Evolutionary conservation across 2,329 filamentous ascomycete genomes (phyloP), one percentile per base, ranked within the genome.

Genomic region (Pseudogymnoascus sp.): DNA sequence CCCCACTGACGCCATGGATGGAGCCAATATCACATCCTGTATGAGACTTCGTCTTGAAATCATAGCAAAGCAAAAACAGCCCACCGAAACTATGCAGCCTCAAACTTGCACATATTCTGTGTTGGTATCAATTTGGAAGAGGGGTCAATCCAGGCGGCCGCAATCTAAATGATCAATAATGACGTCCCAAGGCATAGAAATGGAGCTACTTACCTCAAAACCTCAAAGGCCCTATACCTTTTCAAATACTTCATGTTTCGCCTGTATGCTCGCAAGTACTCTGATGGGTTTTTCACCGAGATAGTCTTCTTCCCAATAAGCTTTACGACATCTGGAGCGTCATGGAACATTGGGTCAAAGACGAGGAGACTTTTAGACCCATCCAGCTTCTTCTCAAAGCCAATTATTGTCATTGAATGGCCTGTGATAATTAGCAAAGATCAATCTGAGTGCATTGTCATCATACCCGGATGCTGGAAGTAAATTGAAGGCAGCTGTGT

Each of bases 341-440:
- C 88, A 62, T 83, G 85, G 72, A 90, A 91, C 76, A 89, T 89
- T 1, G 93, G 92, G 72, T 97, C 92, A 72, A 96, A 96, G 11
- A 96, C 89, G 0, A 97, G 78, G 16, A 97, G 77, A 67, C 90
- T 89, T 60, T 80, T 77, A 16, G 78, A 77, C 26, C 89, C 89
- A 64, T 88, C 81, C 35, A 75, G 78, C 29, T 81, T 83, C 66
- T 83, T 84, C 74, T 97, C 92, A 26, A 96, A 80, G 0, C 93
- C 93, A 62, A 97, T 80, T 60, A 97, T 91, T 0, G 91, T 96
- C 78, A 96, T 80, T 1, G 92, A 97, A 73, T 97, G 93, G 2
- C 92, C 91, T 81, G 26, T 1, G 7, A n/a, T 19, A n/a, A 60
- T 64, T 61, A 62, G 31, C 31, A 55, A 43, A 14, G 14, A 16